phyloP scores from a whole-genome alignment of 345 rosid species.

The Syzygium aqueum region DNA sequence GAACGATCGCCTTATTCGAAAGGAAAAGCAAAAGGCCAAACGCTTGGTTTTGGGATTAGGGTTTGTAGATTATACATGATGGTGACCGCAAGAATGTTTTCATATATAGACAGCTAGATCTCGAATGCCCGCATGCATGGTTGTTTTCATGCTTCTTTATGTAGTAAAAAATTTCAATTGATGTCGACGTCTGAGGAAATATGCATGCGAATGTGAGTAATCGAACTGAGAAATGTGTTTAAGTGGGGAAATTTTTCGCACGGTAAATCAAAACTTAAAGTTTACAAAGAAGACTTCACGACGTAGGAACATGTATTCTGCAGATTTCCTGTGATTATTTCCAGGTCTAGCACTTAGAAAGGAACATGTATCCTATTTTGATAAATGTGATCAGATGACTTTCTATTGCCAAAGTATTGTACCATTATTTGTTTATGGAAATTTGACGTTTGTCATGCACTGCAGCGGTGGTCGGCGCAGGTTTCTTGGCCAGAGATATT shows the following conservation, averaged over 20 bases:
- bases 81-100: background rate
- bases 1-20: no score
- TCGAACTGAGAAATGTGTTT: background rate
- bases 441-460: background rate
- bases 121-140: fast-evolving
- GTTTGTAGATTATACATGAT: background rate
- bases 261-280: background rate
- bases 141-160: background rate
- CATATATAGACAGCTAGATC: background rate
- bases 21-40: no score
- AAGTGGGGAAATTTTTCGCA: background rate
- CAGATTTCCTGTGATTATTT: background rate
- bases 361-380: background rate
- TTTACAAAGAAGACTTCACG: background rate
- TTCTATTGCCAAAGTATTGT: background rate
- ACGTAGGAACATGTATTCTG: background rate
- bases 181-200: background rate
- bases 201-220: background rate
- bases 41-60: background rate
- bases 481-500: slow-evolving; percentile 62
- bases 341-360: background rate
- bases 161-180: background rate
- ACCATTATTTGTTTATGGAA: background rate
- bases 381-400: background rate
- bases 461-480: slow-evolving; percentile 72